Evolutionary conservation across 2,329 filamentous ascomycete species (phyloP).

Genomic region (Lasiodiplodia sp.): DNA sequence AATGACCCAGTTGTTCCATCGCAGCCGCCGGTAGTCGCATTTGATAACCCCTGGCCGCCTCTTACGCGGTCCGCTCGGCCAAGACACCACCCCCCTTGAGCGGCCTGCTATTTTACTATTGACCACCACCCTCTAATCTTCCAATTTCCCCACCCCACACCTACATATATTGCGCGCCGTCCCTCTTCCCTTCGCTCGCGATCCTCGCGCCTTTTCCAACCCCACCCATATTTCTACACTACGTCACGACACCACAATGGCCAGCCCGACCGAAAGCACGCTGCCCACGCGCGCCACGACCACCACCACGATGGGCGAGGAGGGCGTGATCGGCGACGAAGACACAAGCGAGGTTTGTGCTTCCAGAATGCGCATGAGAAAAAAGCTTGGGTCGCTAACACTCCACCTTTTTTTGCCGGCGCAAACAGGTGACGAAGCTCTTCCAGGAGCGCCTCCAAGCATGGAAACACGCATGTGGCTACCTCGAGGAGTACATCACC

Average conservation of each 20-base stretch:
- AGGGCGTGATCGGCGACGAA: conserved; percentile 57
- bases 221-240: not conserved
- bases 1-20: not conserved
- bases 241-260: conserved; percentile 36
- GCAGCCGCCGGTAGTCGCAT: not conserved
- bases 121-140: conserved; percentile 13
- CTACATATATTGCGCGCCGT: not conserved
- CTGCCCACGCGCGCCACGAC: conserved; percentile 37
- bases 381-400: conserved; percentile 11
- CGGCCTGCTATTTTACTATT: conserved; percentile 14
- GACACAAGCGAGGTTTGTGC: conserved; percentile 54
- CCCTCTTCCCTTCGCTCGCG: not conserved
- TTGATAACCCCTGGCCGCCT: conserved; percentile 20
- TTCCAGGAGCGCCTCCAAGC: conserved; percentile 88
- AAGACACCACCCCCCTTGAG: conserved; percentile 22
- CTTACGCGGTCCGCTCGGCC: conserved; percentile 26
- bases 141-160: conserved; percentile 16
- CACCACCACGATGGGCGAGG: conserved; percentile 45
- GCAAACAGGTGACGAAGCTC: conserved; percentile 58
- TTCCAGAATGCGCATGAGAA: not conserved
- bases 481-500: conserved; percentile 88
- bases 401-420: not conserved
- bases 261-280: conserved; percentile 43
- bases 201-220: not conserved
- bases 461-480: conserved; percentile 93